These are phyloP conservation scores for Talaromyces piceae DNA, from an alignment of 2,329 filamentous ascomycete species.

Conservation along the genomic window DNA sequence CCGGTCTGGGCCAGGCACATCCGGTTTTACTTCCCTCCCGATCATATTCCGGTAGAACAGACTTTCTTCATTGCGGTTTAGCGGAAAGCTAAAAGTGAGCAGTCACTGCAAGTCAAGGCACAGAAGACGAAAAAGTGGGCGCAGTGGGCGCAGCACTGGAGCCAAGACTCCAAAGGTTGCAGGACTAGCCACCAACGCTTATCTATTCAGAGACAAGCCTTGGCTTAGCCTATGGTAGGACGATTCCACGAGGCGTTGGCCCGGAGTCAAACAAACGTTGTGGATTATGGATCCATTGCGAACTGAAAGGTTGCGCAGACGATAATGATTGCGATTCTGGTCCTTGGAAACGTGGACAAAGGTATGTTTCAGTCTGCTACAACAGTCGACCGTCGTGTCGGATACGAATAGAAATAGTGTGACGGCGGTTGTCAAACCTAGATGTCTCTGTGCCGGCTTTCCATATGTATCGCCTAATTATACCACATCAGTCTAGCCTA, in stretches of 20 bases:
- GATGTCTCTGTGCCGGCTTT: too few relatives aligned
- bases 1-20: conserved; percentile 1
- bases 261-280: background rate
- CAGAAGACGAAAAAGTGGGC: background rate
- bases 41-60: background rate
- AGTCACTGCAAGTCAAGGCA: background rate
- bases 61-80: background rate
- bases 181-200: background rate
- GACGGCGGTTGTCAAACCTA: background rate
- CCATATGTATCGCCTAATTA: background rate
- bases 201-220: background rate
- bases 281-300: background rate
- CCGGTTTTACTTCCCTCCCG: background rate
- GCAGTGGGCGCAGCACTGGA: background rate
- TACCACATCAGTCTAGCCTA: background rate
- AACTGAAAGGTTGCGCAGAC: background rate
- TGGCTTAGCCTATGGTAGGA: background rate
- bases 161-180: background rate
- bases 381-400: background rate
- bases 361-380: background rate
- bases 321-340: background rate
- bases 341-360: background rate
- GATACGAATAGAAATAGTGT: background rate
- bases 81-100: background rate
- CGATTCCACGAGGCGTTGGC: background rate